A percentile compares a stretch with the other conserved stretches of the same genome.
Conservation (phyloP, 768 basidiomycete species). For the Hygrophorus russula region DNA sequence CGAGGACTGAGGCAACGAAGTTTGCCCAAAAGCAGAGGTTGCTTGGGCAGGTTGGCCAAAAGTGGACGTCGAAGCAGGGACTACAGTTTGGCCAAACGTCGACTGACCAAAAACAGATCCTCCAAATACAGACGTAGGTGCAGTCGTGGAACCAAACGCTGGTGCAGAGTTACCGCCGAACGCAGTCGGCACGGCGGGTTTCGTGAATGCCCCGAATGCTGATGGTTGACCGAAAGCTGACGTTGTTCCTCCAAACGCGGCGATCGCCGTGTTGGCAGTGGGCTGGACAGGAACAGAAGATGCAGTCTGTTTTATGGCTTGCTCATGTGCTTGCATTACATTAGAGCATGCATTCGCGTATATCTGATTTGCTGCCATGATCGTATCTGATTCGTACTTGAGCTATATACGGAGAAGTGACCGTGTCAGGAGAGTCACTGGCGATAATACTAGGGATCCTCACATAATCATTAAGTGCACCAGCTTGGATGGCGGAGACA, state of each 20-base stretch:
- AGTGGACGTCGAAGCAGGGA: constrained; percentile 15
- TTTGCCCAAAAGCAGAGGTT: constrained; percentile 24
- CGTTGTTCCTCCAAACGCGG: constrained; percentile 13
- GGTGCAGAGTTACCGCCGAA: constrained; percentile 22
- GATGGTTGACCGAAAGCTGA: constrained; percentile 20
- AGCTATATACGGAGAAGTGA: constrained; percentile 17
- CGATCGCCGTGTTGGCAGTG: constrained; percentile 11
- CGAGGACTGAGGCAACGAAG: constrained; percentile 14
- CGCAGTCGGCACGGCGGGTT: constrained; percentile 18
- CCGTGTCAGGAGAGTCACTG: background rate
- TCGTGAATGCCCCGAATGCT: constrained; percentile 14
- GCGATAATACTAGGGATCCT: constrained; percentile 14
- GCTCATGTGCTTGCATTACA: constrained; percentile 35
- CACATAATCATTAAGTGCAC: constrained; percentile 59
- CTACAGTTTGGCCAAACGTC: constrained; percentile 16
- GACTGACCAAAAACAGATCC: constrained; percentile 22
- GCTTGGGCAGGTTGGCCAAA: constrained; percentile 27
- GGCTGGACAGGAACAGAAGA: constrained; percentile 10
- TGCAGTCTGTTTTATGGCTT: constrained; percentile 34
- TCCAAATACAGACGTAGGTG: constrained; percentile 27
- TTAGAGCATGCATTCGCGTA: constrained; percentile 39
- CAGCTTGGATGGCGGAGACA: constrained; percentile 38
- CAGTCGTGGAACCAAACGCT: constrained; percentile 20
- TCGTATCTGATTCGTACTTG: constrained; percentile 50
- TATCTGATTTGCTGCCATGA: constrained; percentile 38